Percentiles rank a stretch among this genome's conserved stretches.
Conservation (phyloP, 371 early-diverging fungal species). For the Chytridium lagenaria region DNA sequence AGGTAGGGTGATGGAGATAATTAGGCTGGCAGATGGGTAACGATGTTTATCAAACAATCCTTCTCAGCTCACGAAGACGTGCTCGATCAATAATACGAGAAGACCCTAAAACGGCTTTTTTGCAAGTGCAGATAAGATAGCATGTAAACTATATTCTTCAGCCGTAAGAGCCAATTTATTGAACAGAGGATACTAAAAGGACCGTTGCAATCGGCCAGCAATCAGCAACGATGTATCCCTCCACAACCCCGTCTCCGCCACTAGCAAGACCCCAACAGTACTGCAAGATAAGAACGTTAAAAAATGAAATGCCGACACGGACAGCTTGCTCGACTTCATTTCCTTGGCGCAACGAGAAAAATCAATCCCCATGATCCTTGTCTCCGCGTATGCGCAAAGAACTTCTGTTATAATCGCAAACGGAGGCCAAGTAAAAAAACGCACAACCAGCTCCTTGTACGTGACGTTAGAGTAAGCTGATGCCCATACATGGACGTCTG, state of each 20-base stretch:
- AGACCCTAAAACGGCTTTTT: too few relatives aligned
- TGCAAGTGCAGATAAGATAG: too few relatives aligned
- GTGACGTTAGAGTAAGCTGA: not conserved
- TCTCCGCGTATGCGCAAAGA: not conserved
- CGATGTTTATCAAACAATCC: too few relatives aligned
- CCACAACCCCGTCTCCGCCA: not conserved
- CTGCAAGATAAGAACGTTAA: not conserved
- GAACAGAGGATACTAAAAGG: too few relatives aligned
- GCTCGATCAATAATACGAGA: too few relatives aligned
- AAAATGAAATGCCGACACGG: not conserved
- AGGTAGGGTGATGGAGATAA: too few relatives aligned
- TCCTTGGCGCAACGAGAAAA: not conserved
- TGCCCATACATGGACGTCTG: not conserved
- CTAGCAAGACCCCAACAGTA: not conserved
- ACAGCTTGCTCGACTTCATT: not conserved
- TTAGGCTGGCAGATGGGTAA: too few relatives aligned
- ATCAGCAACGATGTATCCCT: too few relatives aligned
- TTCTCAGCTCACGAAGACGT: too few relatives aligned
- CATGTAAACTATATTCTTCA: too few relatives aligned
- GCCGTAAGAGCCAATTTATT: too few relatives aligned
- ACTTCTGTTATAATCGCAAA: not conserved
- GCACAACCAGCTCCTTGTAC: not conserved
- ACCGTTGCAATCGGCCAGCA: too few relatives aligned
- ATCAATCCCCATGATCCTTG: not conserved
- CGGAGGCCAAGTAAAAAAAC: not conserved